Percentiles rank a stretch among this genome's conserved stretches.
phyloP scores from a whole-genome alignment of 2,329 filamentous ascomycete genomes.

The Camillea tinctor region DNA sequence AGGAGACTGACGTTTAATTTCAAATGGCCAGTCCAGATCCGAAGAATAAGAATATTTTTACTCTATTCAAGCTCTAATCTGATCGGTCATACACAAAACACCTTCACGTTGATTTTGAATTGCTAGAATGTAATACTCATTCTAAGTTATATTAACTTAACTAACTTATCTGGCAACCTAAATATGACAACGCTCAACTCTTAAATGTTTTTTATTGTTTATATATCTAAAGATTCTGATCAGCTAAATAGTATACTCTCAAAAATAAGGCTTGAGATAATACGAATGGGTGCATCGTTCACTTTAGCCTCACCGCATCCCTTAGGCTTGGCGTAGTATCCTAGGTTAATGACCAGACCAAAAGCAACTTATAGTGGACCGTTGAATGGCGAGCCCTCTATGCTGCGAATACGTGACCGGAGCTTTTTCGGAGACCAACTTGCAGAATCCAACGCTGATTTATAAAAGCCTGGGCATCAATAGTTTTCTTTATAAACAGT shows the following conservation, averaged over 20 bases:
- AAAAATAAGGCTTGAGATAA: neutral
- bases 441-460: neutral
- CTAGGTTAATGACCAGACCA: neutral
- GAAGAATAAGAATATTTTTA: neutral
- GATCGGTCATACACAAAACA: neutral
- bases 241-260: neutral
- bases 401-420: neutral
- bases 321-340: neutral
- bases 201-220: neutral
- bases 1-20: neutral
- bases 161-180: neutral
- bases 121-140: neutral
- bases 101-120: neutral
- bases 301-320: neutral
- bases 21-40: neutral
- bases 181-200: neutral
- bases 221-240: neutral
- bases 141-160: neutral
- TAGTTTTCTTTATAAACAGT: neutral
- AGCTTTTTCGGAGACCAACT: neutral
- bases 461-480: neutral
- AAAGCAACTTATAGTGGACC: neutral
- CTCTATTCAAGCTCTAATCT: neutral
- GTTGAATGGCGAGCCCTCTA: neutral
- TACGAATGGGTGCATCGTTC: neutral